These are phyloP conservation scores for Penicillium coprophilum DNA, from an alignment of 495 filamentous ascomycete genomes.

Conservation along the genomic window DNA sequence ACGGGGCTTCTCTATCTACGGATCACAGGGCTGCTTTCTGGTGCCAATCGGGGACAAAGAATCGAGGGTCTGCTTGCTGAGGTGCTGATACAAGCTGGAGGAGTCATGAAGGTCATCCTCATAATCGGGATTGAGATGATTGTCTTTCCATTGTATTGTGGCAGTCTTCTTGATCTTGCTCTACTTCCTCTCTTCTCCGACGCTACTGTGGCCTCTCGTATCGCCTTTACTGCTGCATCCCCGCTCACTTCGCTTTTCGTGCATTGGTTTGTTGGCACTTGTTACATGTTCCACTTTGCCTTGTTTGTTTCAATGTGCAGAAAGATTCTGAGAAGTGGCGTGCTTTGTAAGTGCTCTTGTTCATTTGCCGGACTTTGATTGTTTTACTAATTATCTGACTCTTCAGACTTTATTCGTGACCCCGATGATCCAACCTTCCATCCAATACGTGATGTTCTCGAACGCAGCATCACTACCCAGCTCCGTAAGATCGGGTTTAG, in stretches of 20 bases:
- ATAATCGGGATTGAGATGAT: conserved; percentile 99
- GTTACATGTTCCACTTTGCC: conserved; percentile 99
- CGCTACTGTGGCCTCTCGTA: conserved; percentile 69
- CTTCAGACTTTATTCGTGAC: conserved; percentile 89
- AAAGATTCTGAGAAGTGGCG: conserved; percentile 91
- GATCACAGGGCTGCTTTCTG: conserved; percentile 63
- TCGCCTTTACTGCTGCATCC: conserved; percentile 70
- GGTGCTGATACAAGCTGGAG: conserved; percentile 84
- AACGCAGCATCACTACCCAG: conserved; percentile 88
- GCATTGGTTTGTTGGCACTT: conserved; percentile 98
- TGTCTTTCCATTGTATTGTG: conserved; percentile 92
- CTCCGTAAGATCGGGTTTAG: conserved; percentile 95
- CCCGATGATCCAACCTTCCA: conserved; percentile 99
- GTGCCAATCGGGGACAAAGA: conserved; percentile 62
- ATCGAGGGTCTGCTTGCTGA: conserved; percentile 81
- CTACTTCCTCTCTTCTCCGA: conserved; percentile 83
- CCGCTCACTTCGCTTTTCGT: conserved; percentile 90
- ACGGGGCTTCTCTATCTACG: conserved; percentile 76
- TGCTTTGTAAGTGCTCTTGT: conserved; percentile 66
- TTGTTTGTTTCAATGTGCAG: conserved; percentile 99
- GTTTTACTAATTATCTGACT: conserved; percentile 9
- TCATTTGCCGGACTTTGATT: background rate
- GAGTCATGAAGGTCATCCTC: conserved; percentile 95
- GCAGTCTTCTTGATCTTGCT: conserved; percentile 83
- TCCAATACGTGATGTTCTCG: conserved; percentile 93